These are phyloP conservation scores for Musa schizocarpa DNA, from an alignment of 176 grass and related monocot species.

Conservation along the genomic window DNA sequence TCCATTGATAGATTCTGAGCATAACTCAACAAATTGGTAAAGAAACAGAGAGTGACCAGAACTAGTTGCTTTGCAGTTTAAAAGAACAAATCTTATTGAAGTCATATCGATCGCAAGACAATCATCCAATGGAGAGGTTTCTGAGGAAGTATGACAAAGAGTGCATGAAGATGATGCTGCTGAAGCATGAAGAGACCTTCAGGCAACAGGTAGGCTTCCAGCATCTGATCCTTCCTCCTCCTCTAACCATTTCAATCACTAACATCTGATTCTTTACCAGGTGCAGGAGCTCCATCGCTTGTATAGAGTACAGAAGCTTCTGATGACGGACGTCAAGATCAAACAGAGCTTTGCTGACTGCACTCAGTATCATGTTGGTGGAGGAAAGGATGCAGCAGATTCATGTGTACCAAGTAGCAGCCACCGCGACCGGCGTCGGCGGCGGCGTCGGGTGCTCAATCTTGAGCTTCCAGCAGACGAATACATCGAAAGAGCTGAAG, in stretches of 20 bases:
- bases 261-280: background rate
- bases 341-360: background rate
- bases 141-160: conserved; percentile 33
- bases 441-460: conserved; percentile 3
- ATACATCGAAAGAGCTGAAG: conserved; percentile 19
- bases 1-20: background rate
- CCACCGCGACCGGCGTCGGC: background rate
- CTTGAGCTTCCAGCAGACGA: conserved; percentile 24
- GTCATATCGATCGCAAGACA: background rate
- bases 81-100: background rate
- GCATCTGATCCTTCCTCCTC: background rate
- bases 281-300: conserved; percentile 42
- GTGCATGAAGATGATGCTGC: conserved; percentile 33
- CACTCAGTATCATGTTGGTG: background rate
- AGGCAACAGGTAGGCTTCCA: conserved; percentile 22
- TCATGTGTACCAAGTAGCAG: conserved; percentile 18
- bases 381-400: conserved; percentile 14
- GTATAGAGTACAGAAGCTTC: conserved; percentile 35
- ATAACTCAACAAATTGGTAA: too few relatives aligned
- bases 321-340: conserved; percentile 33
- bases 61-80: background rate
- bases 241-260: background rate
- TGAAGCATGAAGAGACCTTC: conserved; percentile 42
- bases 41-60: too few relatives aligned
- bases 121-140: conserved; percentile 24